Conservation (phyloP, 495 filamentous ascomycete species). For the Rusavskia elegans region DNA sequence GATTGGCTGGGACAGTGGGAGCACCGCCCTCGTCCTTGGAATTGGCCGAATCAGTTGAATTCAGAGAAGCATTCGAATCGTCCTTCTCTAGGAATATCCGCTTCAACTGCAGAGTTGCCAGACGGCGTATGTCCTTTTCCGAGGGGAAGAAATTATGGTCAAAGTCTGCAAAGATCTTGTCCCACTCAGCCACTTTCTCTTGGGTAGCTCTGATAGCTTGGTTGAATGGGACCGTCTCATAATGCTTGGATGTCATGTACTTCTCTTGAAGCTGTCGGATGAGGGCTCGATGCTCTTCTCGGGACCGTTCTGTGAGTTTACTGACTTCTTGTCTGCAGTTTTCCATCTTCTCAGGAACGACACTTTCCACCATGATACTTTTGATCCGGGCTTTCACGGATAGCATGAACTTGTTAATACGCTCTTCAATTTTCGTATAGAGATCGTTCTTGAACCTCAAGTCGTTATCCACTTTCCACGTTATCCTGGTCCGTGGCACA, state of each 20-base stretch:
- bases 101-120: conserved; percentile 82
- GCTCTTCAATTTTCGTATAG: conserved; percentile 59
- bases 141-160: conserved; percentile 90
- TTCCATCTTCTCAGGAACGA: conserved; percentile 70
- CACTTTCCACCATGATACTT: conserved; percentile 78
- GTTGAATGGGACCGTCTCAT: conserved; percentile 89
- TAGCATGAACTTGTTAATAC: conserved; percentile 67
- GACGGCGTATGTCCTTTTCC: conserved; percentile 86
- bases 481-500: conserved; percentile 74
- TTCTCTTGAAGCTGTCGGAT: conserved; percentile 67
- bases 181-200: conserved; percentile 89
- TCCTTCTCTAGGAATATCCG: conserved; percentile 87
- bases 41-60: conserved; percentile 49
- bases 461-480: conserved; percentile 95
- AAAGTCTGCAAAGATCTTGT: conserved; percentile 73
- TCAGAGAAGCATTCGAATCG: conserved; percentile 53
- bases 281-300: conserved; percentile 61
- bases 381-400: conserved; percentile 73
- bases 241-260: conserved; percentile 87
- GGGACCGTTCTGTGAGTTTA: conserved; percentile 50
- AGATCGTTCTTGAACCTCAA: conserved; percentile 84
- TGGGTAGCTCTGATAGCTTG: conserved; percentile 73
- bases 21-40: conserved; percentile 39
- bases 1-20: conserved; percentile 25
- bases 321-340: conserved; percentile 72